phyloP scores from a whole-genome alignment of 2,329 filamentous ascomycete species.

The Phaeosphaeriaceae sp. region DNA sequence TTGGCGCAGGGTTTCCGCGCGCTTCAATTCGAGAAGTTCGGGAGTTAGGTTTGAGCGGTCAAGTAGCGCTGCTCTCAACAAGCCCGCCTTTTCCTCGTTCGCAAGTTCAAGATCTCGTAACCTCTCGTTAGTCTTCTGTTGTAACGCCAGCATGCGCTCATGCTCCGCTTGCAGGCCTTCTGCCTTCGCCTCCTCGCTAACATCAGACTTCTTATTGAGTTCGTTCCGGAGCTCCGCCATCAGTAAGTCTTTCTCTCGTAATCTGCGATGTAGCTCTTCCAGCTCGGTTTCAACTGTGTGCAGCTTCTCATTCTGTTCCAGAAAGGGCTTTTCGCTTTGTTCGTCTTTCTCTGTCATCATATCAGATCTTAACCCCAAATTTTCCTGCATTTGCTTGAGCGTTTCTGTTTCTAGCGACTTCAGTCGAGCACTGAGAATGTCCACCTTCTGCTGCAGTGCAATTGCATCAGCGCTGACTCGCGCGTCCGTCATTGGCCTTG shows the following conservation, averaged over 20 bases:
- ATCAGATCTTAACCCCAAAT: conserved; percentile 46
- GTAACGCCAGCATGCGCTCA: conserved; percentile 42
- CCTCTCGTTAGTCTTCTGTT: conserved; percentile 43
- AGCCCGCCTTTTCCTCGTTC: conserved; percentile 44
- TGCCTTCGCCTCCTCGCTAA: conserved; percentile 38
- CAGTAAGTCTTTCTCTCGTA: conserved; percentile 45
- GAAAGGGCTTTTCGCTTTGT: conserved; percentile 45
- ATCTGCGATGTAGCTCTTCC: conserved; percentile 41
- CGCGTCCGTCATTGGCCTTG: conserved; percentile 25
- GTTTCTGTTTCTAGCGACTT: conserved; percentile 49
- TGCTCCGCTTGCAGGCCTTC: conserved; percentile 42
- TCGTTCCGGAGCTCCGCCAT: conserved; percentile 46
- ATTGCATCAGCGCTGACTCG: conserved; percentile 42
- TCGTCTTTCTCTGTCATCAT: conserved; percentile 46
- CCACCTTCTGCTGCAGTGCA: conserved; percentile 50
- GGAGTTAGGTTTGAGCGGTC: conserved; percentile 41
- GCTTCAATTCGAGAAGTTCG: conserved; percentile 41
- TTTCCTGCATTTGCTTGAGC: conserved; percentile 51
- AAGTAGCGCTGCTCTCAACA: conserved; percentile 42
- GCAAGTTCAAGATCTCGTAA: conserved; percentile 43
- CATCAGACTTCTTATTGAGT: conserved; percentile 44
- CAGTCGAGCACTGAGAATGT: conserved; percentile 44
- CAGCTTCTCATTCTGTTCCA: conserved; percentile 49
- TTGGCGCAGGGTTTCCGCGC: conserved; percentile 39
- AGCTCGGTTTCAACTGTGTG: conserved; percentile 43